Evolutionary conservation across 495 filamentous ascomycete species (phyloP), one percentile per base, ranked within the genome.

Genomic region (Penicillium egyptiacum): DNA sequence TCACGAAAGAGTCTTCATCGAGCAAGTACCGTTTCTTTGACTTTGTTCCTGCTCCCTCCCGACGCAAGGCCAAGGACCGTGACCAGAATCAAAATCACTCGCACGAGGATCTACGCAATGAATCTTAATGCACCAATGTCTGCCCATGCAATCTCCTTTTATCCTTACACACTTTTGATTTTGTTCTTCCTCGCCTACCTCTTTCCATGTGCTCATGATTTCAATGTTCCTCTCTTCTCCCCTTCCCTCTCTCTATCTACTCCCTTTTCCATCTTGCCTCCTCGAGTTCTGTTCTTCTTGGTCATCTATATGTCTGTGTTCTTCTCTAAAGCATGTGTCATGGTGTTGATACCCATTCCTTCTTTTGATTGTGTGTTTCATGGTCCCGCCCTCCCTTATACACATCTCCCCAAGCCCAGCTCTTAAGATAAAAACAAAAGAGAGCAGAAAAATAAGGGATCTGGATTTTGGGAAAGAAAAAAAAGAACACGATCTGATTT

Each of bases 1-100:
- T 78, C 19, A 71, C 72, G 11, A 69, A 75, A 57, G 78, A 80
- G 48, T 66, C 73, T 4, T 67, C 73, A 4, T 73, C 76, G 28
- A 76, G 75, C 62, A 77, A 79, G 60, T 77, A 78, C 47, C 70
- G 78, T 40, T 75, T 79, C 56, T 75, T 79, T 49, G 78, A 79
- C 52, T 77, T 77, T 62, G 74, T 76, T 8, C 73, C 73, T 22
- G 74, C 70, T 11, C 65, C 74, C 12, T 75, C 75, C 17, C 62
- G 75, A 45, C 75, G 76, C 55, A 77, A 77, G 64, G 67, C 66
- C 50, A 77, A 76, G 47, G 75, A 79, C 52, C 70, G 75, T 40
- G 71, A 78, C 42, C 62, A 75, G 57, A 60, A 66, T 53, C 70
- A 78, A 42, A 64, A 70, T 46, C 68, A 73, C 50, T 74, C 66